Base-by-base conservation (phyloP, 805 yeast genomes). In the Metschnikowia reukaufii region DNA sequence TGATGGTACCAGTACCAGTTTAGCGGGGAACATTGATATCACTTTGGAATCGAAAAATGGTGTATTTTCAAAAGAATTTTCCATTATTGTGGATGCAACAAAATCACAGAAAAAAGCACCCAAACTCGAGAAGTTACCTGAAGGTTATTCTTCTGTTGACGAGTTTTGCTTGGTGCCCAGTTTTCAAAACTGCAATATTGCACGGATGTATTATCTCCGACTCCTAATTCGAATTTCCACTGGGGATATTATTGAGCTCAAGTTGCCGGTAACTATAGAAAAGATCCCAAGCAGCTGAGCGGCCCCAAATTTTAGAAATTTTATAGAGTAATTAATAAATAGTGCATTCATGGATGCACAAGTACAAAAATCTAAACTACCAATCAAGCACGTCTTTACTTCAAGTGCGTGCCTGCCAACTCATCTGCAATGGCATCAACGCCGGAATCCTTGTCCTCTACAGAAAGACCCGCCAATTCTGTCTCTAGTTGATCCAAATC, bases 361-460 rank as follows among this genome's bases (percentile, higher is more conserved):
- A 25, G 29, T 17, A 19, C 17, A 12, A 18, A 21, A 21, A 36
- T 36, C 29, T 36, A 36, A 31, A 16, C 9, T 15, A 15, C 4
- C 10, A 31, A 2, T 25, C n/a, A 23, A 12, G 19, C 6, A 8
- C 31, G 21, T 3, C n/a, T 23, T 42, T 38, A 46, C 45, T 50
- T 47, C 44, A 83, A 73, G 48, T 72, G 77, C 42, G 86, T 67
- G 56, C 77, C 74, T n/a, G 80, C 77, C 58, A 88, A 74, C 53
- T 74, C 78, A 7, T 71, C 74, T 23, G 90, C 82, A 43, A 86
- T 67, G 13, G 75, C 79, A 51, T 80, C 84, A 32, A 82, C 84
- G 27, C 65, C 65, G 36, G 62, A 56, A 61, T 78, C 79, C 27
- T 67, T 60, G 41, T 67, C 66, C 27, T 52, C 50, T 13, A 41